Evolutionary conservation across 768 basidiomycete species (phyloP).

Genomic region (Mycena floridula): DNA sequence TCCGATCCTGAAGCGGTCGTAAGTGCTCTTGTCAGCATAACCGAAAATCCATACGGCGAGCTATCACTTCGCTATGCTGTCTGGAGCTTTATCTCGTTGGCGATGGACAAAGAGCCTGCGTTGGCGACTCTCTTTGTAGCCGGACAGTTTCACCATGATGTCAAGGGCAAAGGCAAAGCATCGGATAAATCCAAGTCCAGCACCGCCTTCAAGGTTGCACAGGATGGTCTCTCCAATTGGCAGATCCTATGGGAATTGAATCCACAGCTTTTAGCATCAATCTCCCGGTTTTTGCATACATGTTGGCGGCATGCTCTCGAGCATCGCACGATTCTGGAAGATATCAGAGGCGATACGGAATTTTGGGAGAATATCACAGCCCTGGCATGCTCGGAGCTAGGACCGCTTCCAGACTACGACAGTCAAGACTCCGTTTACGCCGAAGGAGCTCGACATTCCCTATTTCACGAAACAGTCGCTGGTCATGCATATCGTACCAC

Average conservation of each 20-base stretch:
- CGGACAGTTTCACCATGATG: slow-evolving; percentile 57
- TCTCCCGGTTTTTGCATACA: slow-evolving; percentile 69
- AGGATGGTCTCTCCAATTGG: slow-evolving; percentile 63
- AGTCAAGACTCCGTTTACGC: slow-evolving; percentile 40
- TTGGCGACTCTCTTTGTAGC: slow-evolving; percentile 73
- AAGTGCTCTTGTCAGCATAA: slow-evolving; percentile 58
- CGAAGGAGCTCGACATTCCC: slow-evolving; percentile 47
- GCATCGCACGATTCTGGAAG: slow-evolving; percentile 54
- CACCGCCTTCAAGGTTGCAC: slow-evolving; percentile 66
- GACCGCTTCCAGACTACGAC: slow-evolving; percentile 65
- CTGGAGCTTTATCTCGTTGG: slow-evolving; percentile 80
- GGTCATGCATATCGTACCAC: slow-evolving; percentile 62
- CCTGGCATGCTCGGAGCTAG: slow-evolving; percentile 63
- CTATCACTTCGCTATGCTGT: slow-evolving; percentile 62
- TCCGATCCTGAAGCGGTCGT: slow-evolving; percentile 72
- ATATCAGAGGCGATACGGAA: slow-evolving; percentile 44
- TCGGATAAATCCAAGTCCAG: slow-evolving; percentile 26
- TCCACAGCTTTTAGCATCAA: slow-evolving; percentile 67
- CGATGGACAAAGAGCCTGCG: slow-evolving; percentile 84
- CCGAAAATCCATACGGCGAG: slow-evolving; percentile 79
- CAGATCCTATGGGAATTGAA: slow-evolving; percentile 71
- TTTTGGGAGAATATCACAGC: slow-evolving; percentile 71
- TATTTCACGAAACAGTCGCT: slow-evolving; percentile 55
- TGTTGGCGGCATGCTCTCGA: slow-evolving; percentile 80
- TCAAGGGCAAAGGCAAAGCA: slow-evolving; percentile 32